Conservation (phyloP, 345 rosid genomes). For the Aegle marmelos region DNA sequence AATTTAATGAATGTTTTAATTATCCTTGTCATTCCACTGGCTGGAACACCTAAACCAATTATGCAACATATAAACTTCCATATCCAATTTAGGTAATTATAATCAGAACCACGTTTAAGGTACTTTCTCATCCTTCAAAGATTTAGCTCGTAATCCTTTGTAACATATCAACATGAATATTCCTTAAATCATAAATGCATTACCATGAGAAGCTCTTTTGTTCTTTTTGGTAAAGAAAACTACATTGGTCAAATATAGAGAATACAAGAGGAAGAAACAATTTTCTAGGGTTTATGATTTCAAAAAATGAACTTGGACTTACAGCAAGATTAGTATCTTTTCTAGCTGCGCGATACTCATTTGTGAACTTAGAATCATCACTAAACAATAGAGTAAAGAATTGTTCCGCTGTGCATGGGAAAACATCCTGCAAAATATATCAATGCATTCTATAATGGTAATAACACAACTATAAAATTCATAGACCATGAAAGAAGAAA, state of each 20-base stretch:
- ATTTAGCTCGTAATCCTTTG: neutral
- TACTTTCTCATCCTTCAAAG: neutral
- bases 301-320: conserved; percentile 28
- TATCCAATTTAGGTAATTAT: neutral
- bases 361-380: conserved; percentile 65
- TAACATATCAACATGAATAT: neutral
- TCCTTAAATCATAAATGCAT: neutral
- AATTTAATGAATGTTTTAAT: neutral
- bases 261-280: neutral
- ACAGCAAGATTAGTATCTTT: conserved; percentile 81
- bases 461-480: conserved; percentile 8
- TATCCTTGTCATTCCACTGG: neutral
- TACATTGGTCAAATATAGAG: conserved; percentile 1
- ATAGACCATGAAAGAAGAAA: conserved; percentile 5
- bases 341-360: conserved; percentile 63
- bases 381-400: conserved; percentile 54
- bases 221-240: neutral
- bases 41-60: neutral
- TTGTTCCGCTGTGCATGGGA: conserved; percentile 77
- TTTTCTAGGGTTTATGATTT: neutral
- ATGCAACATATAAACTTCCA: neutral
- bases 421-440: conserved; percentile 52
- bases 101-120: neutral
- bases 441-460: conserved; percentile 13
- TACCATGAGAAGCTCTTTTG: neutral